Evolutionary conservation across 768 basidiomycete species (phyloP).

Genomic region (Phlebiopsis flavidoalba): DNA sequence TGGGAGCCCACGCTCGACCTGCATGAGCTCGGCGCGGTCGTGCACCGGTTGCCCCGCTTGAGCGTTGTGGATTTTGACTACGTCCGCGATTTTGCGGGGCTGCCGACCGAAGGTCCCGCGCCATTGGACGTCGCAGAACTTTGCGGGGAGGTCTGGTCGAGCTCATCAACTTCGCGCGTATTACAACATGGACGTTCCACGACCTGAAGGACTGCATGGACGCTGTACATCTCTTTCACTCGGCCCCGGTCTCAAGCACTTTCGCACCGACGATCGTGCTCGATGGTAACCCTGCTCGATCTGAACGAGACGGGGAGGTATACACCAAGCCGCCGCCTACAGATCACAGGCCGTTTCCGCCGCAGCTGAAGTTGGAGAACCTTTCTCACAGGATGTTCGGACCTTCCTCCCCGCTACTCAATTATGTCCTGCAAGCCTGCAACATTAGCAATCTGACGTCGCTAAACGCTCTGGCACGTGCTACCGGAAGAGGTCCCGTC

Average conservation of each 20-base stretch:
- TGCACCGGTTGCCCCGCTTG: neutral
- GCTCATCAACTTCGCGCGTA: neutral
- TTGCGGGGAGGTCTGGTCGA: too few species aligned
- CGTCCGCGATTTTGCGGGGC: neutral
- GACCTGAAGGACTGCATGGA: slow-evolving; percentile 4
- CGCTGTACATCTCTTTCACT: slow-evolving; percentile 3
- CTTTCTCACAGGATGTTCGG: neutral
- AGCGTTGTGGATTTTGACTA: neutral
- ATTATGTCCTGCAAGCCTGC: neutral
- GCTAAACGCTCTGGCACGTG: slow-evolving; percentile 2
- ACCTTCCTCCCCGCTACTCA: neutral
- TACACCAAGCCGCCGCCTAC: neutral
- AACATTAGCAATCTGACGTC: neutral
- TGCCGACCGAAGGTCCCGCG: neutral
- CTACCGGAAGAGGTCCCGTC: neutral
- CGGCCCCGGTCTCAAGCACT: neutral
- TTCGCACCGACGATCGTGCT: neutral
- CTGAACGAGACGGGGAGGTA: neutral
- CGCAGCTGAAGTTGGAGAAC: neutral
- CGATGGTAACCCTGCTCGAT: too few species aligned
- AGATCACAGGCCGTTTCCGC: neutral
- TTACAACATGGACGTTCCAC: slow-evolving; percentile 1
- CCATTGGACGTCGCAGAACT: neutral
- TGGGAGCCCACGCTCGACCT: slow-evolving; percentile 5
- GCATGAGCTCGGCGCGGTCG: slow-evolving; percentile 3